Conservation (phyloP, 805 yeast genomes). For the Lachancea mirantina region DNA sequence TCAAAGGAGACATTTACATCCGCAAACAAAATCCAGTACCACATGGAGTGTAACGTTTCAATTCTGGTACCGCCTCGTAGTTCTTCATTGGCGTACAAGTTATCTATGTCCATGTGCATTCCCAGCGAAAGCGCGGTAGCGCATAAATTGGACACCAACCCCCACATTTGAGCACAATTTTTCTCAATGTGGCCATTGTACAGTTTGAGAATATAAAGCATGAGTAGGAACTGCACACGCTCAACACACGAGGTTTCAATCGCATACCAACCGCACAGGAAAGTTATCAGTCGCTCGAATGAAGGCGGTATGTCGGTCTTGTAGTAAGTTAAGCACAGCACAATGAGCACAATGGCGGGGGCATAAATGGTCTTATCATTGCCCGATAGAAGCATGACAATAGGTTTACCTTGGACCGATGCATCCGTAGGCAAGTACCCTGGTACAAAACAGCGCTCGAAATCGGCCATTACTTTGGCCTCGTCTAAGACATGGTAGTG, state of each 20-base stretch:
- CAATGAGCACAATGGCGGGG: constrained; percentile 23
- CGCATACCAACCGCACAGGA: constrained; percentile 23
- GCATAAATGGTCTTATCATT: constrained; percentile 23
- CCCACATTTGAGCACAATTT: constrained; percentile 20
- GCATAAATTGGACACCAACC: constrained; percentile 12
- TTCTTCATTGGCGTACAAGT: constrained; percentile 13
- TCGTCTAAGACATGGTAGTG: constrained; percentile 5
- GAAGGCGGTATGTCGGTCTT: constrained; percentile 14
- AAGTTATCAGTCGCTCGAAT: constrained; percentile 16
- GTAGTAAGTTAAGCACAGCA: constrained; percentile 16
- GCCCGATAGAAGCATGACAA: constrained; percentile 1
- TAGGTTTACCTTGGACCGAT: constrained; percentile 1
- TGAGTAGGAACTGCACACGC: constrained; percentile 23
- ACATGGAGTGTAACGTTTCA: constrained; percentile 19
- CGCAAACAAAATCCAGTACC: constrained; percentile 21
- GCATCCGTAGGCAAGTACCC: neutral
- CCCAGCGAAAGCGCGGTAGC: constrained; percentile 20
- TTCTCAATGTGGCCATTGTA: constrained; percentile 16
- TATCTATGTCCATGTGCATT: constrained; percentile 17
- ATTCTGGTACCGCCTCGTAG: constrained; percentile 15
- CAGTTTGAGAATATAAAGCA: constrained; percentile 15
- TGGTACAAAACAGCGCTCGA: constrained; percentile 3
- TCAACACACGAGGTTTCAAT: constrained; percentile 25
- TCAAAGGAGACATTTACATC: constrained; percentile 22
- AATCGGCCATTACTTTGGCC: constrained; percentile 5